These are phyloP conservation scores for Cucurbita maxima DNA, from an alignment of 306 rosid species.

Conservation along the genomic window DNA sequence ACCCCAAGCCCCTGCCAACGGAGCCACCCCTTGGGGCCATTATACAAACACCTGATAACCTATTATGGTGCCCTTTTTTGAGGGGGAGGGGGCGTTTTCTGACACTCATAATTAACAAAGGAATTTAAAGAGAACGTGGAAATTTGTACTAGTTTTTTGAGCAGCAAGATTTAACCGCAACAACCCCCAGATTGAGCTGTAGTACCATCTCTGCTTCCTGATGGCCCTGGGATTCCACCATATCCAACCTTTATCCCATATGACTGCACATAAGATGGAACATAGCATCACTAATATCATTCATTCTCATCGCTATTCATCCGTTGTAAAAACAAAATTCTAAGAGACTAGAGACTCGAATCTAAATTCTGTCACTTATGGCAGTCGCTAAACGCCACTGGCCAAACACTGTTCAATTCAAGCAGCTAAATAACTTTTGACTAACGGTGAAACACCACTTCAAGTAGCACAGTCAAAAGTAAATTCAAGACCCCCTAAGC, in stretches of 20 bases:
- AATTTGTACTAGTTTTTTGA: neutral
- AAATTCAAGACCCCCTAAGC: neutral
- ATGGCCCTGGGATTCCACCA: constrained; percentile 97
- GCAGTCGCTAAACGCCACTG: neutral
- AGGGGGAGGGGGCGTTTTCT: neutral
- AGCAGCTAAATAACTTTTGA: neutral
- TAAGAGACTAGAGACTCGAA: neutral
- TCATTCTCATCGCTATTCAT: neutral
- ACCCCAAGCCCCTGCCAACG: too few relatives aligned
- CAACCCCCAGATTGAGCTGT: constrained; percentile 74
- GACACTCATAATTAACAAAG: neutral
- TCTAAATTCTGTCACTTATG: neutral
- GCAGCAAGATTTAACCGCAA: constrained; percentile 48
- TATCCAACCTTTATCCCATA: constrained; percentile 95
- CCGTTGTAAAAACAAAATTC: neutral
- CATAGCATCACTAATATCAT: neutral
- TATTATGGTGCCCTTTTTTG: neutral
- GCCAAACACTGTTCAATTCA: neutral
- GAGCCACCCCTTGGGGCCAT: too few relatives aligned
- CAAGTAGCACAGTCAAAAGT: neutral
- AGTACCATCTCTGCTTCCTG: constrained; percentile 87
- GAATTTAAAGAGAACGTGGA: neutral
- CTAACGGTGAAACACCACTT: neutral
- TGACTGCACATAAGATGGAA: constrained; percentile 42
- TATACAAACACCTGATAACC: neutral